Conservation (phyloP, 805 yeast genomes). For the Brettanomyces sp. region DNA sequence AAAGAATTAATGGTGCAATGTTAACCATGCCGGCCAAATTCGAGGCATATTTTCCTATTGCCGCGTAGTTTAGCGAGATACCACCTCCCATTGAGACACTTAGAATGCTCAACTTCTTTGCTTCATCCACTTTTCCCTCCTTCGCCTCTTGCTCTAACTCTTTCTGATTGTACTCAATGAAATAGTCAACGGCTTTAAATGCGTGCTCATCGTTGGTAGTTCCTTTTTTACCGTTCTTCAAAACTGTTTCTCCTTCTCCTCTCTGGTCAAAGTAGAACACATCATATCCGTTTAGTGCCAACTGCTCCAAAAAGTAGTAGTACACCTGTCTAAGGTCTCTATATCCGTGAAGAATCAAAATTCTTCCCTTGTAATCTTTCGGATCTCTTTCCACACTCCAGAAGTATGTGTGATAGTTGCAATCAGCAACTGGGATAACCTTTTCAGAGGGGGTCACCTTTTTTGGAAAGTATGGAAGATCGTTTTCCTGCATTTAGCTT, state of each 20-base stretch:
- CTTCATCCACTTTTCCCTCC: not conserved
- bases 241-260: constrained; percentile 63
- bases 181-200: constrained; percentile 50
- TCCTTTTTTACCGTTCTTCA: constrained; percentile 40
- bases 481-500: not conserved
- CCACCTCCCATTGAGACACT: constrained; percentile 87
- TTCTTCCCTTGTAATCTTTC: constrained; percentile 35
- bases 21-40: constrained; percentile 38
- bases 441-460: constrained; percentile 4
- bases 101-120: constrained; percentile 38
- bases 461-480: not conserved
- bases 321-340: constrained; percentile 47
- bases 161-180: constrained; percentile 37
- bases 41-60: constrained; percentile 41
- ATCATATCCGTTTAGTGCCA: constrained; percentile 49
- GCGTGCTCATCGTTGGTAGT: constrained; percentile 46
- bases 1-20: constrained; percentile 50
- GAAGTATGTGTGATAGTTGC: constrained; percentile 15
- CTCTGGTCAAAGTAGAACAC: constrained; percentile 64
- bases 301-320: constrained; percentile 41
- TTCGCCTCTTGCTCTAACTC: constrained; percentile 17
- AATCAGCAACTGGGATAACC: constrained; percentile 11
- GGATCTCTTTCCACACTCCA: constrained; percentile 5
- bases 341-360: constrained; percentile 65
- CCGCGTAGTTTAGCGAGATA: constrained; percentile 51